phyloP scores from a whole-genome alignment of 2,329 filamentous ascomycete genomes.

The Sphaceloma murrayae region DNA sequence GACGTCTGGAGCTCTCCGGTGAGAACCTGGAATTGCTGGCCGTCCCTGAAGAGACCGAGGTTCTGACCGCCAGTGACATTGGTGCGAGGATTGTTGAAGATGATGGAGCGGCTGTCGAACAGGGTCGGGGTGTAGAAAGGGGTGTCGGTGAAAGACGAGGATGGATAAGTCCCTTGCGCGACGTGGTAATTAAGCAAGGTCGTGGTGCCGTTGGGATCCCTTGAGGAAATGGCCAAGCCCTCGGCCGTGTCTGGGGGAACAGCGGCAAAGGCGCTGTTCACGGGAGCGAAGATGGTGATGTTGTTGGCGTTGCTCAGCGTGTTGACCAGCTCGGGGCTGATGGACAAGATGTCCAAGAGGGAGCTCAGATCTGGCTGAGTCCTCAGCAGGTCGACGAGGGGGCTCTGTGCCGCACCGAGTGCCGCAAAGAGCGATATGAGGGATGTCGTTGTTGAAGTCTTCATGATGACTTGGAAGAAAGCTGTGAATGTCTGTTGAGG shows the following conservation, averaged over 20 bases:
- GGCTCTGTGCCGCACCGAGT: constrained; percentile 8
- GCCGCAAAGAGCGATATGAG: constrained; percentile 3
- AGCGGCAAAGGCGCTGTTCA: constrained; percentile 29
- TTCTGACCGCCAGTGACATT: constrained; percentile 33
- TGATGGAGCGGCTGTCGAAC: constrained; percentile 28
- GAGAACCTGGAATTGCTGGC: constrained; percentile 27
- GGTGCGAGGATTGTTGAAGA: constrained; percentile 29
- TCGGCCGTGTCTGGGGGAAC: constrained; percentile 29
- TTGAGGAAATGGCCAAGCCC: constrained; percentile 24
- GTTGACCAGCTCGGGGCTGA: constrained; percentile 7
- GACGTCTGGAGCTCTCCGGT: constrained; percentile 29
- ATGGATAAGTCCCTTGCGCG: constrained; percentile 27
- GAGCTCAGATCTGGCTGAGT: constrained; percentile 9
- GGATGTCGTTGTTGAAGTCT: no score
- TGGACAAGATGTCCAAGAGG: background rate
- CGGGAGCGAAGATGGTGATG: constrained; percentile 31
- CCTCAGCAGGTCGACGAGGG: constrained; percentile 4
- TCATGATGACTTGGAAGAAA: no score
- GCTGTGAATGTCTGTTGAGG: no score
- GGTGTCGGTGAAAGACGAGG: constrained; percentile 24
- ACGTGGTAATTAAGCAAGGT: constrained; percentile 26
- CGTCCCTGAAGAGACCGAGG: constrained; percentile 30
- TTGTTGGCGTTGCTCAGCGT: constrained; percentile 1
- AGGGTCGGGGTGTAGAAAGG: constrained; percentile 20
- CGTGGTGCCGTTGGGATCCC: constrained; percentile 10